Conservation (phyloP, 2,329 filamentous ascomycete genomes). For the Trichoderma sp. region DNA sequence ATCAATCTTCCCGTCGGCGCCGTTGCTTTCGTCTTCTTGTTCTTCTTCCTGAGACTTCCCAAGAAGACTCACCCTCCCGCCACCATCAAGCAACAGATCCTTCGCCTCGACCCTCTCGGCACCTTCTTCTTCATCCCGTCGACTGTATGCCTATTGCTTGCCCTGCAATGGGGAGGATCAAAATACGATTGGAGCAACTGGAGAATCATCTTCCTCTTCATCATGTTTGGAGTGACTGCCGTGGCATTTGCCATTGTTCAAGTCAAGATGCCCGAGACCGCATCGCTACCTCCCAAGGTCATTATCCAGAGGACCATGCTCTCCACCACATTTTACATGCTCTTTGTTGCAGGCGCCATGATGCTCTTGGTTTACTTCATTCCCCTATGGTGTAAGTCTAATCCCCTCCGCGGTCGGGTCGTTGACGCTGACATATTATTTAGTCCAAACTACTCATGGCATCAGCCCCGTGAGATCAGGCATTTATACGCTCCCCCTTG, state of each 20-base stretch:
- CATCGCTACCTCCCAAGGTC: slow-evolving; percentile 55
- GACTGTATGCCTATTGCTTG: slow-evolving; percentile 59
- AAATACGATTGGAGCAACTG: slow-evolving; percentile 52
- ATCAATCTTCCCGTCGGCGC: slow-evolving; percentile 58
- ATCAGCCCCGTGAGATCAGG: slow-evolving; percentile 54
- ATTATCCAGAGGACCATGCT: slow-evolving; percentile 56
- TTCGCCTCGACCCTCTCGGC: slow-evolving; percentile 57
- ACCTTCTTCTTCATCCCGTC: slow-evolving; percentile 59
- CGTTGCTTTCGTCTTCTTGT: slow-evolving; percentile 48
- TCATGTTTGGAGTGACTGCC: slow-evolving; percentile 47
- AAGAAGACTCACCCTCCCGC: slow-evolving; percentile 31
- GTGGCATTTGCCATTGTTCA: slow-evolving; percentile 52
- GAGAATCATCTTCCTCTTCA: slow-evolving; percentile 54
- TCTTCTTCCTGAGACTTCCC: slow-evolving; percentile 48
- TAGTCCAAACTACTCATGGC: slow-evolving; percentile 56
- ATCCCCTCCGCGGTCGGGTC: background rate
- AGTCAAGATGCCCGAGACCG: slow-evolving; percentile 52
- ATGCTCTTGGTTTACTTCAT: slow-evolving; percentile 55
- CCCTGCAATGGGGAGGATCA: slow-evolving; percentile 62
- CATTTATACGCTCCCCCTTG: slow-evolving; percentile 56
- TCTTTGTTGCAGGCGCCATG: slow-evolving; percentile 51
- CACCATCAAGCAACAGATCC: slow-evolving; percentile 43
- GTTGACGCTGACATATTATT: slow-evolving; percentile 22
- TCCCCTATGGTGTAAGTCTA: slow-evolving; percentile 52
- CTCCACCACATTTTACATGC: slow-evolving; percentile 45